Base-by-base conservation (phyloP, 139 green algal genomes). In the Parachlorella kessleri region DNA sequence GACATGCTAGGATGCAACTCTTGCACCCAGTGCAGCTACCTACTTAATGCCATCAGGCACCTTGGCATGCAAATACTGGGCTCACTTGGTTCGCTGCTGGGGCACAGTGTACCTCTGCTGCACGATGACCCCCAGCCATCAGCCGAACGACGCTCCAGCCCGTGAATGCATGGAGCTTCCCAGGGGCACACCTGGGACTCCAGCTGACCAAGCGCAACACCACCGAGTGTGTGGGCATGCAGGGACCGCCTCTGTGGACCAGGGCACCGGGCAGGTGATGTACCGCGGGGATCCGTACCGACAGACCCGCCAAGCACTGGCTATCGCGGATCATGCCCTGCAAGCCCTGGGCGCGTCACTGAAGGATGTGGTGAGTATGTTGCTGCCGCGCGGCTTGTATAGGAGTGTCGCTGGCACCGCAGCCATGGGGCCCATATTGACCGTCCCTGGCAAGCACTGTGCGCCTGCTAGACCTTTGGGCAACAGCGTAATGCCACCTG, bases 171-270 rank as follows among this genome's bases (percentile, higher is more conserved):
- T 10, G 10, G 48, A 28, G 48, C 18, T 10, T 59, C 10, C 48
- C 48, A 59, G 48, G 10, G 48, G 48, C 48, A 18, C 10, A 10
- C 10, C 18, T 21, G 38, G 30, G 9, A 36, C 7, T 4, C 38
- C 73, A 36, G 18, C 14, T 24, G 4, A 9, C 42, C 28, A n/a
- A n/a, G n/a, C n/a, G n/a, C n/a, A n/a, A n/a, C n/a, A n/a, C n/a
- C n/a, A n/a, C n/a, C n/a, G n/a, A n/a, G n/a, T n/a, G n/a, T n/a
- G n/a, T n/a, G n/a, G n/a, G n/a, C n/a, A n/a, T 41, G 66, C 75
- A 81, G 75, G 75, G 66, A 81, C 75, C 26, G 68, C 66, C 14
- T 55, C 75, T 6, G 75, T 81, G 33, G 75, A 81, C 26, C 75
- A 80, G 66, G 66, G 18, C 42, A 81, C 39, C 4, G 75, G 75